Percentiles rank a stretch among this genome's conserved stretches.
These are phyloP conservation scores for Clarireedia hainanense DNA, from an alignment of 2,329 filamentous ascomycete genomes.

Conservation along the genomic window DNA sequence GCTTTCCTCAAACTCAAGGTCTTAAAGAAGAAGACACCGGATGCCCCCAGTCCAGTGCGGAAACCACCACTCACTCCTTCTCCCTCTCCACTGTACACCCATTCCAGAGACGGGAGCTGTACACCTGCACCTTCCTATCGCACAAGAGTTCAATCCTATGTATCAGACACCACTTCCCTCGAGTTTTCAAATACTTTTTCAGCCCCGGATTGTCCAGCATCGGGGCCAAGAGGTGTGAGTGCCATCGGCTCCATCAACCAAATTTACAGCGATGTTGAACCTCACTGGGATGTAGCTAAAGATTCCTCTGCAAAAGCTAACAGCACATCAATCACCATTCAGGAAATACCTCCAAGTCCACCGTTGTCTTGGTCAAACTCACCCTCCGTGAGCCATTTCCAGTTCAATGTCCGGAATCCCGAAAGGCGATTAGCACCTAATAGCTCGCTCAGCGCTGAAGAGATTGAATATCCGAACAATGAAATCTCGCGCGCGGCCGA, in stretches of 20 bases:
- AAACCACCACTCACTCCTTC: neutral
- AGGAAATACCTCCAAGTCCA: neutral
- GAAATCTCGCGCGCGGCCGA: too few species aligned
- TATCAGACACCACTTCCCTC: neutral
- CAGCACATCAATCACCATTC: neutral
- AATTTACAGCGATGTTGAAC: neutral
- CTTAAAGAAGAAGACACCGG: neutral
- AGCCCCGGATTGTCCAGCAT: neutral
- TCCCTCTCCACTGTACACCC: neutral
- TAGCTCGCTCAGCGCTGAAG: neutral
- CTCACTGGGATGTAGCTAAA: neutral
- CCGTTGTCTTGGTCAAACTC: neutral
- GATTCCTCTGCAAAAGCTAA: neutral
- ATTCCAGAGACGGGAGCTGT: neutral
- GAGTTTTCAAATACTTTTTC: neutral
- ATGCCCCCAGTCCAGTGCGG: neutral
- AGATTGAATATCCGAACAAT: too few species aligned
- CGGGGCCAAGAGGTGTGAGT: neutral
- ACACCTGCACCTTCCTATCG: conserved; percentile 3
- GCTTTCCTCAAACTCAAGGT: conserved; percentile 5
- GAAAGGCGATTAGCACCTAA: neutral
- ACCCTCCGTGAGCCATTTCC: neutral
- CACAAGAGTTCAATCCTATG: conserved; percentile 2
- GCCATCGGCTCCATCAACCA: conserved; percentile 3
- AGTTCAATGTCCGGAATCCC: neutral